A percentile compares a stretch with the other conserved stretches of the same genome.
phyloP scores from a whole-genome alignment of 2,329 filamentous ascomycete species.

The Ascochyta rabiei region DNA sequence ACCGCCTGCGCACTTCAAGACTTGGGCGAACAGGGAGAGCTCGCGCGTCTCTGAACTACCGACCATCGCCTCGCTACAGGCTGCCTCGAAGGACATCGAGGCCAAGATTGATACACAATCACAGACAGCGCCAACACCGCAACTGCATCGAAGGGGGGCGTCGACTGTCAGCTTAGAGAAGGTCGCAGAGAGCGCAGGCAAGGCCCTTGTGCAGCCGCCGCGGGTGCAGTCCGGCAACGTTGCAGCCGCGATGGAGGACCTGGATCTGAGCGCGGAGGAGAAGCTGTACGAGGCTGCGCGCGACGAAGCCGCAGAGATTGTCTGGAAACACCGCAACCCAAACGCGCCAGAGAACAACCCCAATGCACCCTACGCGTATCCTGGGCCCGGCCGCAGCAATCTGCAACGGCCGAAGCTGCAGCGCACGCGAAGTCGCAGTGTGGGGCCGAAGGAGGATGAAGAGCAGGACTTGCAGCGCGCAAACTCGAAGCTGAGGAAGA shows the following conservation, averaged over 20 bases:
- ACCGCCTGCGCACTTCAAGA: slow-evolving; percentile 58
- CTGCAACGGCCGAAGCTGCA: slow-evolving; percentile 71
- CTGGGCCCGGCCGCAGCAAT: slow-evolving; percentile 43
- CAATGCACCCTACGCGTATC: slow-evolving; percentile 60
- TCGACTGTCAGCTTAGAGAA: slow-evolving; percentile 39
- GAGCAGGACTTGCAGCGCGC: slow-evolving; percentile 40
- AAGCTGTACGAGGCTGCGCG: slow-evolving; percentile 73
- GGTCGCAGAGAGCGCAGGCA: slow-evolving; percentile 31
- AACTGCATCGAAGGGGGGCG: slow-evolving; percentile 38
- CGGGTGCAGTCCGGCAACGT: slow-evolving; percentile 61
- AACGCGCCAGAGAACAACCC: slow-evolving; percentile 66
- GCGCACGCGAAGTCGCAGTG: slow-evolving; percentile 63
- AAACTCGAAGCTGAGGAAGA: slow-evolving; percentile 42
- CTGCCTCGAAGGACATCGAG: slow-evolving; percentile 33
- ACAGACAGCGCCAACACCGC: slow-evolving; percentile 28
- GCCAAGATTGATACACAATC: slow-evolving; percentile 27
- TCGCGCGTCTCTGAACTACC: slow-evolving; percentile 35
- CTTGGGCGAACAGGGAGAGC: slow-evolving; percentile 40
- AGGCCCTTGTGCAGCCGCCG: slow-evolving; percentile 45
- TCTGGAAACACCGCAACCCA: slow-evolving; percentile 76
- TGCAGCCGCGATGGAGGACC: slow-evolving; percentile 73
- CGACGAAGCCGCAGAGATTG: slow-evolving; percentile 77
- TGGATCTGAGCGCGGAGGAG: slow-evolving; percentile 69
- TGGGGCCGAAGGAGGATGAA: slow-evolving; percentile 38
- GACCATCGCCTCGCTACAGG: slow-evolving; percentile 31